Base-by-base conservation (phyloP, 257 asterid species). In the Linderniella brevidens region DNA sequence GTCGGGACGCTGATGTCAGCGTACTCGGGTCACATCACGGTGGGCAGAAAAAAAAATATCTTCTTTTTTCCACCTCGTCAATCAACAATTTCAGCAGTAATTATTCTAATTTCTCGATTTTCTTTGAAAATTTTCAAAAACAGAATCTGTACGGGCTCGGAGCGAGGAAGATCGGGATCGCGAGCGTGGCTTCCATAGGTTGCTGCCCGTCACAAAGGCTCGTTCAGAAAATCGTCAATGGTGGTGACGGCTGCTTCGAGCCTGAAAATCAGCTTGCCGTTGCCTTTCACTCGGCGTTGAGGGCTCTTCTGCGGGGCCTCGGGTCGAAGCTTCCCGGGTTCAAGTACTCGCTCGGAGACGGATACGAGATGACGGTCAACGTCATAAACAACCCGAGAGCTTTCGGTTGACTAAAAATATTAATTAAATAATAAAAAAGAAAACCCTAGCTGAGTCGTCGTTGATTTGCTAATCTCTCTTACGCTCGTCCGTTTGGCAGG, bases 141-240 rank as follows among this genome's bases (percentile, higher is more conserved):
- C 32, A 82, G 94, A 56, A 65, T 15, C 58, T 83, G 50, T 77
- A 83, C 75, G 62, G 57, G 41, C 68, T 74, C 9, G 92, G 94
- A 25, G 92, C 86, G 37, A 65, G 86, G 15, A 79, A 83, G 37
- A 74, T 83, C 29, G 88, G 88, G 19, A 64, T 79, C 68, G 64
- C 74, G 29, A 72, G 92, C 43, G 69, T 77, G 32, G 71, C 93
- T 35, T 81, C 93, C 0, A 41, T 77, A 1, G 95, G 93, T 12
- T 79, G 95, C 64, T 83, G 93, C 41, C 92, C 92, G 0, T 61
- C 72, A 7, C 72, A 72, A 53, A 64, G 95, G 58, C 37, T 79
- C 11, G 8, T 63, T 37, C 68, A 77, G 13, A 72, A 79, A 56
- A 1, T 55, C 8, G 0, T 66, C 17, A 59, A 55, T 10, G 71